Evolutionary conservation across 2,329 filamentous ascomycete genomes (phyloP), one percentile per base, ranked within the genome.

Genomic region (Arthrobotrys sinensis): DNA sequence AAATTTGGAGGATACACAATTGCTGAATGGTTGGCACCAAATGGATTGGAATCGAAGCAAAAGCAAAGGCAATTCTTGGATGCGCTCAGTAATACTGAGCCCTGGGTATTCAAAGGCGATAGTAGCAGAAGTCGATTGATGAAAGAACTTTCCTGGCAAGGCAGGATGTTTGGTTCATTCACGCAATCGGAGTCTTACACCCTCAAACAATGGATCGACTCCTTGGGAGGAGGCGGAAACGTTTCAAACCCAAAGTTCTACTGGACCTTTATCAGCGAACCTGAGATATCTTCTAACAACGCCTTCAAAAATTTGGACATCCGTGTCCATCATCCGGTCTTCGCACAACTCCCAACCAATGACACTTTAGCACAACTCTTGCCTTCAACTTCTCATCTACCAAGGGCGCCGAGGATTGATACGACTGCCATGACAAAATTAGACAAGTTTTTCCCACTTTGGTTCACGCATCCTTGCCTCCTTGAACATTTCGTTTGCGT

Each of bases 161-260:
- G 86, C 4, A 84, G 83, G 52, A 87, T 88, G 86, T 88, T 86
- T 80, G 86, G 86, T 0, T 83, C 85, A 19, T 88, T 88, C 80
- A 87, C 86, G 0, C 80, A 85, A 14, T 81, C 80, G 8, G 87
- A 88, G 80, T 82, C 84, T 12, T 82, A 83, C 11, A 79, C 82
- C 3, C 72, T 87, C 4, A 81, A 81, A 64, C 64, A 76, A 12
- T 87, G 86, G 86, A 86, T 87, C 76, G 82, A 85, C 65, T 81
- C 81, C 5, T 80, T 86, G 16, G 80, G 48, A 62, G 38, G 67
- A 73, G 68, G 55, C 38, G 45, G 7, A 19, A 28, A 11, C 1
- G n/a, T 11, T 19, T 34, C 12, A 19, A 19, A 64, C 12, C 19
- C 68, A 3, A 46, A 36, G 7, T 55, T 48, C 7, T 72, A 71